A percentile compares a stretch with the other conserved stretches of the same genome.
Conservation (phyloP, 1,284 basidiomycete genomes). For the Fomes fomentarius region DNA sequence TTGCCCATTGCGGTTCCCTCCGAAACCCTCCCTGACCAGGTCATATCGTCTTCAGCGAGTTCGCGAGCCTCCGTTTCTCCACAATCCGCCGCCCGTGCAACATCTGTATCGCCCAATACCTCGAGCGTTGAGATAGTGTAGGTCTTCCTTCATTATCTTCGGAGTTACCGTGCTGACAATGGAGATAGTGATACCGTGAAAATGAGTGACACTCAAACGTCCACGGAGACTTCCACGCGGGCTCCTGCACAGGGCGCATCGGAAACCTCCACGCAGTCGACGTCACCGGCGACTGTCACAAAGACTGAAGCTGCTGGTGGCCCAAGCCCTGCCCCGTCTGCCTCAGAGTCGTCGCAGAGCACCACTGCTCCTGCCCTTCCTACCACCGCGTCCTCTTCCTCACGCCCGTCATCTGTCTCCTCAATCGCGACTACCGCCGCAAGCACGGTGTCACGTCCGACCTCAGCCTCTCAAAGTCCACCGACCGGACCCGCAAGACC, state of each 20-base stretch:
- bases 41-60: conserved; percentile 4
- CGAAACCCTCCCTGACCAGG: conserved; percentile 7
- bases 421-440: not conserved
- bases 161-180: not conserved
- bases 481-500: not conserved
- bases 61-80: not conserved
- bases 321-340: not conserved
- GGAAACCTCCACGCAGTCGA: not conserved
- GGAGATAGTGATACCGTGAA: not conserved
- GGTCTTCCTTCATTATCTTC: not conserved
- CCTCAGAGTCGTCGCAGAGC: not conserved
- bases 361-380: not conserved
- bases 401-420: not conserved
- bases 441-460: not conserved
- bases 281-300: not conserved
- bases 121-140: not conserved
- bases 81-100: not conserved
- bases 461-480: not conserved
- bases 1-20: conserved; percentile 10
- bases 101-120: not conserved
- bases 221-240: not conserved
- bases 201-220: conserved; percentile 4
- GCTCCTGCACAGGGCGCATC: not conserved
- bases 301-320: not conserved
- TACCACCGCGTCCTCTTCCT: not conserved